phyloP scores from a whole-genome alignment of 2,329 filamentous ascomycete genomes.

The Penicillium psychrosexuale region DNA sequence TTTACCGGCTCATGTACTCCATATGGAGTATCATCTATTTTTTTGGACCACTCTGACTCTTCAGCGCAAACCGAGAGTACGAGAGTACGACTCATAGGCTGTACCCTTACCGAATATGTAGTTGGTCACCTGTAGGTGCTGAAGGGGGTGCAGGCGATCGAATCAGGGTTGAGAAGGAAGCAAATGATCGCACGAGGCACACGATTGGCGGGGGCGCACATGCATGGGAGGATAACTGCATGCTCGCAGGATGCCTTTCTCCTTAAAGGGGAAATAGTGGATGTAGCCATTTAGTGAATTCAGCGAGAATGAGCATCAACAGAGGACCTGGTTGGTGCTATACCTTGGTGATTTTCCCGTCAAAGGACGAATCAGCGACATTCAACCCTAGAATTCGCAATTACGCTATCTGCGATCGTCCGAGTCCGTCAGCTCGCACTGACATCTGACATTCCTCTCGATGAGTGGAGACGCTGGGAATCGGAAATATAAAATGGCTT shows the following conservation, averaged over 20 bases:
- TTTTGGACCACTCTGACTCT: not conserved
- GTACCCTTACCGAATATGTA: slow-evolving; percentile 4
- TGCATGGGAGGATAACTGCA: slow-evolving; percentile 13
- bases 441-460: slow-evolving; percentile 29
- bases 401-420: slow-evolving; percentile 17
- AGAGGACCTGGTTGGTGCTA: slow-evolving; percentile 15
- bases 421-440: slow-evolving; percentile 25
- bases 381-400: not conserved
- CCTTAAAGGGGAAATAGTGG: slow-evolving; percentile 1
- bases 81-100: not conserved
- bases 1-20: not conserved
- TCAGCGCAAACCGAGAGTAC: not conserved
- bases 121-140: slow-evolving; percentile 13
- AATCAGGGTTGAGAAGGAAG: slow-evolving; percentile 8
- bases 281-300: slow-evolving; percentile 10
- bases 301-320: slow-evolving; percentile 1
- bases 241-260: slow-evolving; percentile 5
- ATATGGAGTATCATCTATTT: not conserved
- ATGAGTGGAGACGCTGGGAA: not conserved
- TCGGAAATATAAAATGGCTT: not conserved
- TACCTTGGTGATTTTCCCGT: slow-evolving; percentile 4
- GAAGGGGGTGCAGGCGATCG: slow-evolving; percentile 11
- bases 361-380: slow-evolving; percentile 13
- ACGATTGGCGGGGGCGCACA: slow-evolving; percentile 9
- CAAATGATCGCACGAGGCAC: slow-evolving; percentile 11